Conservation (phyloP, 441 rosid species). For the Syzygium syzygioides region DNA sequence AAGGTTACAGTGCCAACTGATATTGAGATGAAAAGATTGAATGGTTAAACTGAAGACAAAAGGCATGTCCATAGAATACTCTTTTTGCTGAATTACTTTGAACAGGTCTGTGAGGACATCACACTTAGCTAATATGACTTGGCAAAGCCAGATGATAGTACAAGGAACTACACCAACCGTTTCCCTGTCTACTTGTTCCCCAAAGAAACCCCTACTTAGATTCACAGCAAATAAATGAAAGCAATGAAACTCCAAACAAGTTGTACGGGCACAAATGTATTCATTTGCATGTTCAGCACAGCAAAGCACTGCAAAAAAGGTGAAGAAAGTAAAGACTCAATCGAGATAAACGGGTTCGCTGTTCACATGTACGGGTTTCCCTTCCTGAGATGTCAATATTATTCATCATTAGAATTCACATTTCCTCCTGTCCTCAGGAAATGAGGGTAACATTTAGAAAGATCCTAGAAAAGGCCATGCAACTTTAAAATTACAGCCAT, state of each 20-base stretch:
- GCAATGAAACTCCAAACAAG: background rate
- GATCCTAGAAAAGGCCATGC: background rate
- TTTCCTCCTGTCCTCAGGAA: background rate
- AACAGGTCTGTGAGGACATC: background rate
- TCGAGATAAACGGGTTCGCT: accelerated
- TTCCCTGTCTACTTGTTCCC: background rate
- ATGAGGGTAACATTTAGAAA: accelerated
- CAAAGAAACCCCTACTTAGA: background rate
- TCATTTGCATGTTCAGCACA: background rate
- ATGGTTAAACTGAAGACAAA: background rate
- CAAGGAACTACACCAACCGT: accelerated
- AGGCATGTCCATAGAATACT: background rate
- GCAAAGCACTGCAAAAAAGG: background rate
- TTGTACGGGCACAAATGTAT: background rate
- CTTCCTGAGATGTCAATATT: background rate
- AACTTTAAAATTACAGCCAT: background rate
- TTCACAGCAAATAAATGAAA: background rate
- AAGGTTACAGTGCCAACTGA: background rate
- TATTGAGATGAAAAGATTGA: background rate
- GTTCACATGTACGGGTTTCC: background rate
- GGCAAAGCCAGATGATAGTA: background rate
- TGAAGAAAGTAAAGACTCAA: background rate
- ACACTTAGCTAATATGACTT: background rate
- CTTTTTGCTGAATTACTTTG: background rate
- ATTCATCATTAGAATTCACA: background rate